phyloP scores from a whole-genome alignment of 495 filamentous ascomycete species.

The Diplogelasinospora grovesii region DNA sequence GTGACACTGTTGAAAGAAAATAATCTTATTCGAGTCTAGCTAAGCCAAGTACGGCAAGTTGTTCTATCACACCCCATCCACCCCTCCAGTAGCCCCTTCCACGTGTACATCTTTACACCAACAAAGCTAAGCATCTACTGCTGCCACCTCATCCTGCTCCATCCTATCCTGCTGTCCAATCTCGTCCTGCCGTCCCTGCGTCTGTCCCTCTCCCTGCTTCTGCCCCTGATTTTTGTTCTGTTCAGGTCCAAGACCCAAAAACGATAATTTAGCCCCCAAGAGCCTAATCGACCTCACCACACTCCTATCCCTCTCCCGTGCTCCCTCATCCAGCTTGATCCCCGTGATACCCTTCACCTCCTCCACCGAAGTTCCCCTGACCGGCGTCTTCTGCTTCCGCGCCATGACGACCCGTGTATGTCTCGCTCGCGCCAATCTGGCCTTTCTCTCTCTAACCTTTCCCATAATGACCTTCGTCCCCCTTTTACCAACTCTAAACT shows the following conservation, averaged over 20 bases:
- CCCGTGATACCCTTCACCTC: neutral
- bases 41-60: no score
- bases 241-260: neutral
- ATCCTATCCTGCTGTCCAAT: no score
- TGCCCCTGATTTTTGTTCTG: neutral
- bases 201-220: neutral
- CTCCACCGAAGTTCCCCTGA: neutral
- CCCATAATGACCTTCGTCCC: constrained; percentile 12
- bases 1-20: no score
- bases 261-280: neutral
- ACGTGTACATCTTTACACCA: no score
- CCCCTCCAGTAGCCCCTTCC: no score
- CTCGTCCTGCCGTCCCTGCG: no score
- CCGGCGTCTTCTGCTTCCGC: no score
- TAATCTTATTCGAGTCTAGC: no score
- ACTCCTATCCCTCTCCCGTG: neutral
- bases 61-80: no score
- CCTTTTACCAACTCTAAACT: constrained; percentile 15
- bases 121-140: no score
- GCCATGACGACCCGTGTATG: no score
- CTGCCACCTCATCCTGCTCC: no score
- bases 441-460: constrained; percentile 6
- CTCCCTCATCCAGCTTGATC: neutral
- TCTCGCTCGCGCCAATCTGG: neutral
- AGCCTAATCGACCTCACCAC: neutral